Percentiles rank a stretch among this genome's conserved stretches.
These are phyloP conservation scores for Sophora flavescens DNA, from an alignment of 306 rosid genomes.

Conservation along the genomic window DNA sequence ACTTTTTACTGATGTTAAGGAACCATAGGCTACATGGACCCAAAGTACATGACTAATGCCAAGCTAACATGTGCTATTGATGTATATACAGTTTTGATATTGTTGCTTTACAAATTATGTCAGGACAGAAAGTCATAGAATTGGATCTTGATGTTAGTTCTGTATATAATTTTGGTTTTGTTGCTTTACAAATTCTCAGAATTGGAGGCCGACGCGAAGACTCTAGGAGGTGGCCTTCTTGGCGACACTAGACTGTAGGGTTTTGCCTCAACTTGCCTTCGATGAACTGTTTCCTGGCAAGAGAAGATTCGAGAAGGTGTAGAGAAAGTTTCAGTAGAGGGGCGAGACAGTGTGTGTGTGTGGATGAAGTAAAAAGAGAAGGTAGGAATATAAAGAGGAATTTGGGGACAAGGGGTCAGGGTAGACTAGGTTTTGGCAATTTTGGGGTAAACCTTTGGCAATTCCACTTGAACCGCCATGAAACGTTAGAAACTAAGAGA, in stretches of 20 bases:
- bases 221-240: conserved; percentile 87
- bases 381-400: too few species aligned
- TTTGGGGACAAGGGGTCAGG: too few species aligned
- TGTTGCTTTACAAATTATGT: conserved; percentile 76
- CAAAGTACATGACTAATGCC: conserved; percentile 93
- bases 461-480: too few species aligned
- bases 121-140: conserved; percentile 84
- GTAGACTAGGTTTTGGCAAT: too few species aligned
- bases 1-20: conserved; percentile 90
- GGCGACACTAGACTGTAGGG: conserved; percentile 72
- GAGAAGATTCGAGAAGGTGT: background rate
- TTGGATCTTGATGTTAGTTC: conserved; percentile 75
- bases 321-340: too few species aligned
- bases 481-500: too few species aligned
- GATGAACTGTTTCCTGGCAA: background rate
- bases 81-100: conserved; percentile 82
- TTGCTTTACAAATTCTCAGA: conserved; percentile 35
- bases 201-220: conserved; percentile 90
- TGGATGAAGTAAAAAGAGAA: too few species aligned
- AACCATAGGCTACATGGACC: conserved; percentile 96
- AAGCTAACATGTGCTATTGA: conserved; percentile 88
- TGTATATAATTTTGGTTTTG: too few species aligned
- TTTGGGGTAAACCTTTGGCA: too few species aligned
- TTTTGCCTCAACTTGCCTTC: conserved; percentile 74
- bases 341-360: too few species aligned